Conservation (phyloP, 1,284 basidiomycete species). For the Hortiboletus rubellus region DNA sequence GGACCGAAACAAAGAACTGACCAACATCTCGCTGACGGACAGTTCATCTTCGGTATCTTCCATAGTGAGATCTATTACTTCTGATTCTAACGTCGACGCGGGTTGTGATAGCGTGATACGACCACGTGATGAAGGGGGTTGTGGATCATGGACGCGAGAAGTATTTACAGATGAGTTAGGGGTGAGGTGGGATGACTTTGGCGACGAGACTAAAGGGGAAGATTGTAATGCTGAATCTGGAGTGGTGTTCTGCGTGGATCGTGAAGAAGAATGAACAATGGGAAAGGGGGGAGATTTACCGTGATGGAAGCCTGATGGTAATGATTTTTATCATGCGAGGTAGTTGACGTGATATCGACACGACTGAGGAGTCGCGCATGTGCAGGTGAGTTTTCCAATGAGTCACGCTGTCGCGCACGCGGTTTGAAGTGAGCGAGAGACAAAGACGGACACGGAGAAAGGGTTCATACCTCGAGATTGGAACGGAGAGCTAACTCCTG, state of each 20-base stretch:
- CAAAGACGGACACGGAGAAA: background rate
- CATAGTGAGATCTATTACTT: conserved; percentile 28
- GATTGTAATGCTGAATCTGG: background rate
- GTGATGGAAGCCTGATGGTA: conserved; percentile 4
- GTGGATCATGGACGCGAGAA: conserved; percentile 7
- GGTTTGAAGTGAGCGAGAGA: conserved; percentile 9
- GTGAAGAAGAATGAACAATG: background rate
- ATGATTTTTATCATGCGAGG: conserved; percentile 1
- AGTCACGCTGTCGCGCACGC: conserved; percentile 7
- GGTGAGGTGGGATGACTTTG: conserved; percentile 4
- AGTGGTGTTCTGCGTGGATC: conserved; percentile 10
- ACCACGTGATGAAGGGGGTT: background rate
- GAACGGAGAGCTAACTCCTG: conserved; percentile 1
- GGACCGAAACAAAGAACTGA: conserved; percentile 19
- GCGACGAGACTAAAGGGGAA: background rate
- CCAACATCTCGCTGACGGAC: conserved; percentile 8
- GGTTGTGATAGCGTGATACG: background rate
- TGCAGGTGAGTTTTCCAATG: background rate
- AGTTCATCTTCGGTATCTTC: conserved; percentile 25
- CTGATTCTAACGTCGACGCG: conserved; percentile 1
- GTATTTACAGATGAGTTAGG: conserved; percentile 5
- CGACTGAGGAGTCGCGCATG: conserved; percentile 2
- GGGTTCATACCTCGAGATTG: conserved; percentile 10
- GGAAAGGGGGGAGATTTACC: conserved; percentile 11
- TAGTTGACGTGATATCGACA: conserved; percentile 16